Percentiles rank a stretch among this genome's conserved stretches.
phyloP scores from a whole-genome alignment of 257 asterid species.

The Thymus mandschuricus region DNA sequence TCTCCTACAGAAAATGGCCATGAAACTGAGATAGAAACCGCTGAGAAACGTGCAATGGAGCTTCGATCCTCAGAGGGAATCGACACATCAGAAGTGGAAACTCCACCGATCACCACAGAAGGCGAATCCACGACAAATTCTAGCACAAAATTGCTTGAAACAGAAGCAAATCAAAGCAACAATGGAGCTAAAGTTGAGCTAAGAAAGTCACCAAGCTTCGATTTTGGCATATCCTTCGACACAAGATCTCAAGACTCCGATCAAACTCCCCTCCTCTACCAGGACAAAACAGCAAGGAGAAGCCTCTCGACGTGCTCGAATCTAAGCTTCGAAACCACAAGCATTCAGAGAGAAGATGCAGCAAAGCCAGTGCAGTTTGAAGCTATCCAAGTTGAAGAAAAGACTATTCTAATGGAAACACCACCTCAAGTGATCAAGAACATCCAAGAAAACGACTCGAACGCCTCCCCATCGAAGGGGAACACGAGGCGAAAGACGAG shows the following conservation, averaged over 20 bases:
- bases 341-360: slow-evolving; percentile 28
- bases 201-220: slow-evolving; percentile 69
- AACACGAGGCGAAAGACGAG: slow-evolving; percentile 49
- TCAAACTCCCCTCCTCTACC: slow-evolving; percentile 67
- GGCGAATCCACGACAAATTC: slow-evolving; percentile 11
- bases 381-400: slow-evolving; percentile 50
- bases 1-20: slow-evolving; percentile 11
- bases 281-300: slow-evolving; percentile 51
- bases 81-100: slow-evolving; percentile 25
- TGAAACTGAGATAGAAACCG: not conserved
- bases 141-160: slow-evolving; percentile 18
- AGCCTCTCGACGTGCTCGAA: slow-evolving; percentile 53
- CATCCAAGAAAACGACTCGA: slow-evolving; percentile 31
- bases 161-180: slow-evolving; percentile 35
- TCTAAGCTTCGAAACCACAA: slow-evolving; percentile 34
- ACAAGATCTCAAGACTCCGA: slow-evolving; percentile 60
- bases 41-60: slow-evolving; percentile 8
- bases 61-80: slow-evolving; percentile 1
- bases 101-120: not conserved
- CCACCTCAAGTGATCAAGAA: slow-evolving; percentile 13
- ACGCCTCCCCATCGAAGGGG: slow-evolving; percentile 29
- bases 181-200: slow-evolving; percentile 30
- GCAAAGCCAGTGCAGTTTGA: slow-evolving; percentile 37
- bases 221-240: slow-evolving; percentile 52
- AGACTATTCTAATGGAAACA: slow-evolving; percentile 66